These are phyloP conservation scores for Fusarium kyushuense DNA, from an alignment of 2,329 filamentous ascomycete species.

Conservation along the genomic window DNA sequence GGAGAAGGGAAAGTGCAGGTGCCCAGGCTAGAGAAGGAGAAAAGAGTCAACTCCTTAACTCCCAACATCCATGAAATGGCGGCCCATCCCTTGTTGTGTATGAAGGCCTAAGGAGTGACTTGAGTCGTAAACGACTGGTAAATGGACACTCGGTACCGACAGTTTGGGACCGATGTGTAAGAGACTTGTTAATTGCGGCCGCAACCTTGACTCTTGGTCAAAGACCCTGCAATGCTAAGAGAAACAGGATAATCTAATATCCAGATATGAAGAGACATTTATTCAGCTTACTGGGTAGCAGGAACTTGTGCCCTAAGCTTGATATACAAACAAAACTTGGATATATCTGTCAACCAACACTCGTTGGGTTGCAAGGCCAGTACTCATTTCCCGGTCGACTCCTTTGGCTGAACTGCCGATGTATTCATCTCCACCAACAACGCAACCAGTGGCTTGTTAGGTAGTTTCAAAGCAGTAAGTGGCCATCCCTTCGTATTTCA, in stretches of 20 bases:
- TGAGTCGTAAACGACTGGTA: conserved; percentile 32
- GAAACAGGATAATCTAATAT: not conserved
- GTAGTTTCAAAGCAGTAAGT: not conserved
- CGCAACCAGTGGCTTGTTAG: not conserved
- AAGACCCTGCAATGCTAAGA: conserved; percentile 31
- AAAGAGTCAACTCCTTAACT: conserved; percentile 8
- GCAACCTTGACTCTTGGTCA: conserved; percentile 25
- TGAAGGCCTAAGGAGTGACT: conserved; percentile 35
- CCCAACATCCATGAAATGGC: conserved; percentile 27
- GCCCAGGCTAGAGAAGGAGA: conserved; percentile 15
- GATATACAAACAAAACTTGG: not conserved
- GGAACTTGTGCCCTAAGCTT: not conserved
- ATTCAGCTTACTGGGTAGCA: too few relatives aligned
- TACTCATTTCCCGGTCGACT: conserved; percentile 15
- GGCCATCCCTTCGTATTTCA: not conserved
- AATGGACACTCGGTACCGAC: conserved; percentile 42
- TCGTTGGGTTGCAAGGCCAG: not conserved
- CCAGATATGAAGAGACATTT: not conserved
- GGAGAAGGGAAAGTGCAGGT: conserved; percentile 18
- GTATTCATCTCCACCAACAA: conserved; percentile 35
- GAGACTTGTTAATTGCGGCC: conserved; percentile 35
- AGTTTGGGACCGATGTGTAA: conserved; percentile 44
- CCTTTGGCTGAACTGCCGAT: conserved; percentile 19
- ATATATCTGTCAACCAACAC: not conserved
- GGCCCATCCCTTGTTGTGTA: conserved; percentile 36